Evolutionary conservation across 805 yeast species (phyloP), one percentile per base, ranked within the genome.

Genomic region (Saccharomycopsis sp.): DNA sequence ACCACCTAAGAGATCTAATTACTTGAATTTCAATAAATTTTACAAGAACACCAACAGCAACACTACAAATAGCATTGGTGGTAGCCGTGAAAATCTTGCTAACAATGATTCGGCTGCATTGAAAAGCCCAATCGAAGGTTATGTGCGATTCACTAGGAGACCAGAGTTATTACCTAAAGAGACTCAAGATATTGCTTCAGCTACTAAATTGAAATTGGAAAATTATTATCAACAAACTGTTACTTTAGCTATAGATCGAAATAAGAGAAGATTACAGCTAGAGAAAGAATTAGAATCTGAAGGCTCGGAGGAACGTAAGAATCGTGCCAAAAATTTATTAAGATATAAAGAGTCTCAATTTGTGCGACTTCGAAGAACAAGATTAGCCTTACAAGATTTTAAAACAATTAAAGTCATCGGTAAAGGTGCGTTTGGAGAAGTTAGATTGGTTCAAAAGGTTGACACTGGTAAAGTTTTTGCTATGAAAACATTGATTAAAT

Each of bases 401-500:
- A 75, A 71, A 48, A 88, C 96, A 1, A 94, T 88, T 44, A 87
- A 87, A 63, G 96, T 84, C 28, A 75, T 79, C 52, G 98, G 98
- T 41, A 93, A 93, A 62, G 98, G 98, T 53, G 96, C 98, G 0
- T 93, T 93, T 66, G 98, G 98, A 51, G 97, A 88, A 59, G 98
- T 93, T 29, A 75, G 97, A 51, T 70, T 93, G 44, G 97, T 93
- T 11, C 97, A 93, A 59, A 90, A 89, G 69, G 72, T 70, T 41
- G 98, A 93, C 63, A 84, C 93, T 1, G 96, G 96, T 51, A 98
- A 85, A 64, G 89, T 85, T 24, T 88, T 80, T 66, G 96, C 95
- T 40, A 93, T 86, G 98, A 88, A 88, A 65, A 89, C 97, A 3
- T 74, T 83, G 57, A 72, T 82, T 59, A 93, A 86, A 63, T 74